Base-by-base conservation (phyloP, 1,139 yeast genomes). In the Yarrowia galli region DNA sequence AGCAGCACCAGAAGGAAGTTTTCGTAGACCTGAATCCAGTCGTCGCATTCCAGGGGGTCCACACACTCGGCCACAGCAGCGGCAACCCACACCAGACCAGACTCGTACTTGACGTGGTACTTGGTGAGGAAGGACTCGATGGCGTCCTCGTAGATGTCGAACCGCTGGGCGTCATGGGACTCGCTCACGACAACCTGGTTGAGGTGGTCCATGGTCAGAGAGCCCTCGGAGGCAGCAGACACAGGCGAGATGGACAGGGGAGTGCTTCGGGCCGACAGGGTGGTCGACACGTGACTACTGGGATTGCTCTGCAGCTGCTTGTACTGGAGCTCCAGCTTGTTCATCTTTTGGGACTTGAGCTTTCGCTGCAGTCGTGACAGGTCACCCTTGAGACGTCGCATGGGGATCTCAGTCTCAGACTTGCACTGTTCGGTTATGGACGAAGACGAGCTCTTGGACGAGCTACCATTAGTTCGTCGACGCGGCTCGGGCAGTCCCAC, bases 61-160 rank as follows among this genome's bases (percentile, higher is more conserved):
- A 89, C 84, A 97, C 97, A 92, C 76, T 92, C 97, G 1, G 97
- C 96, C 67, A 93, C 80, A 12, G 92, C 92, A 58, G 91, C 79
- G 0, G 97, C 98, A 25, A 91, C 85, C 97, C 97, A 92, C 0
- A 95, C 83, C 74, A 92, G 82, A 0, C 96, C 92, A 65, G 89
- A 84, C 76, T 91, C 96, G 76, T 92, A 93, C 70, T 88, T 88
- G 69, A 91, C 84, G 12, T 96, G 92, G 97, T 97, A 92, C 79
- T 91, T 91, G 25, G 79, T 78, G 64, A 89, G 79, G 75, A 92
- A 93, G 69, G 83, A 84, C 65, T 83, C 76, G 20, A 92, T 84
- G 1, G 97, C 83, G 46, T 81, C 80, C 73, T 89, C 89, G 70
- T 92, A 79, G 0, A 83, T 79, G 23, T 83, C 84, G 69, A 88